Base-by-base conservation (phyloP, 2,329 filamentous ascomycete genomes). In the Lasiodiplodia theobromae region DNA sequence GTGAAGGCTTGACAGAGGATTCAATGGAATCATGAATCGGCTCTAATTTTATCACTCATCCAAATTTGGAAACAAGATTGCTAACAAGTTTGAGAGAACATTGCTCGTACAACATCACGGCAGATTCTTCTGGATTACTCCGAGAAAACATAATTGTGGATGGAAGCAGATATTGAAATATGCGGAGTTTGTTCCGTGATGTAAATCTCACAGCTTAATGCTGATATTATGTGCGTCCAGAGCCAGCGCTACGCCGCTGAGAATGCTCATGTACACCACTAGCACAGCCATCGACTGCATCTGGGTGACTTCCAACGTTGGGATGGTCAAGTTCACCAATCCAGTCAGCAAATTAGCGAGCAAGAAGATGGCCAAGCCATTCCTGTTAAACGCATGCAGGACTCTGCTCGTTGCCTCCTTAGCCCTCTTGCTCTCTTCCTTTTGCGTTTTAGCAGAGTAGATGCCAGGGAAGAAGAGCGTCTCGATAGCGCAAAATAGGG, bases 311-410 rank as follows among this genome's bases (percentile, higher is more conserved):
- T 95, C 87, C 71, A 98, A 81, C 2, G 96, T 99, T 49, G 91
- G 90, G 67, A 98, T 80, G 4, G 90, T 92, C 85, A 99, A 84
- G 78, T 99, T 99, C 66, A 98, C 91, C 18, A 93, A 77, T 0
- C 96, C 96, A 0, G 96, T 99, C 71, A 97, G 80, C 57, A 99
- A 80, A 76, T 99, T 99, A 2, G 96, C 94, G 47, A 94, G 76
- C 69, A 99, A 80, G 77, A 99, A 99, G 0, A 98, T 80, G 0
- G 88, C 89, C 57, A 99, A 83, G 0, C 96, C 94, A 74, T 97
- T 97, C 66, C 91, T 87, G 77, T 99, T 99, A 77, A 91, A 96
- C 0, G 93, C 92, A 56, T 89, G 85, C 71, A 98, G 82, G n/a
- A 98, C 86, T 47, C 84, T 87, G 76, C 94, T 97, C 3, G 94